A percentile compares a stretch with the other conserved stretches of the same genome.
These are phyloP conservation scores for Aspergillus candidus DNA, from an alignment of 2,329 filamentous ascomycete species.

Conservation along the genomic window DNA sequence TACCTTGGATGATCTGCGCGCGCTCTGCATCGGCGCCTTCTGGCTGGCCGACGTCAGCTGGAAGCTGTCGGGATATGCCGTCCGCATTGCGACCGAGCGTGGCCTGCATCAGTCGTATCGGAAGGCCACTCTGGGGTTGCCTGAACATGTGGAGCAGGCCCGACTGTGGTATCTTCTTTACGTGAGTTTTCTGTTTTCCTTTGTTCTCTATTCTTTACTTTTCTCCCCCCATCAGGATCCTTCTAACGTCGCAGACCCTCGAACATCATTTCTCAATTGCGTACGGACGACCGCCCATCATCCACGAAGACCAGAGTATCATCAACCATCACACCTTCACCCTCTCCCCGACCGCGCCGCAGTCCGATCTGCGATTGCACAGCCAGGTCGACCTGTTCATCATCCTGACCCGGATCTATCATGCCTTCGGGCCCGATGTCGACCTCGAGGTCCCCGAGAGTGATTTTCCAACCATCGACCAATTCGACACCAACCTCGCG, in stretches of 20 bases:
- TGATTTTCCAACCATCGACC: constrained; percentile 36
- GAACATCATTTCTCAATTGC: constrained; percentile 43
- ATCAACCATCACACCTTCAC: constrained; percentile 32
- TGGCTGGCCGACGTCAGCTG: constrained; percentile 51
- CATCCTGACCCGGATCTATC: constrained; percentile 40
- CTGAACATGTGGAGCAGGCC: constrained; percentile 33
- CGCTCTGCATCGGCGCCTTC: constrained; percentile 50
- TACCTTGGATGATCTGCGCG: constrained; percentile 47
- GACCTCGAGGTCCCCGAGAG: constrained; percentile 36
- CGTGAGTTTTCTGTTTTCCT: constrained; percentile 21
- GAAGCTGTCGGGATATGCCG: constrained; percentile 41
- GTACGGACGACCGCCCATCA: constrained; percentile 40
- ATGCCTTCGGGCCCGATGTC: constrained; percentile 40
- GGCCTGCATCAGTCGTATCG: constrained; percentile 40
- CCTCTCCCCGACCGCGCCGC: constrained; percentile 23
- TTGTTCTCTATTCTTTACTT: too few species aligned
- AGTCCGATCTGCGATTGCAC: constrained; percentile 33
- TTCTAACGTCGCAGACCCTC: constrained; percentile 26
- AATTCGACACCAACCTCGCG: constrained; percentile 35
- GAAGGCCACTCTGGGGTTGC: constrained; percentile 33
- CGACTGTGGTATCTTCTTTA: constrained; percentile 40
- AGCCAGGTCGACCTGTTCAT: constrained; percentile 42
- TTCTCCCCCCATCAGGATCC: background rate
- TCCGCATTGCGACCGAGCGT: constrained; percentile 40
- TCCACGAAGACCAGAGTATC: constrained; percentile 35